A percentile compares a stretch with the other conserved stretches of the same genome.
Conservation (phyloP, 805 yeast genomes). For the Candida maesae region DNA sequence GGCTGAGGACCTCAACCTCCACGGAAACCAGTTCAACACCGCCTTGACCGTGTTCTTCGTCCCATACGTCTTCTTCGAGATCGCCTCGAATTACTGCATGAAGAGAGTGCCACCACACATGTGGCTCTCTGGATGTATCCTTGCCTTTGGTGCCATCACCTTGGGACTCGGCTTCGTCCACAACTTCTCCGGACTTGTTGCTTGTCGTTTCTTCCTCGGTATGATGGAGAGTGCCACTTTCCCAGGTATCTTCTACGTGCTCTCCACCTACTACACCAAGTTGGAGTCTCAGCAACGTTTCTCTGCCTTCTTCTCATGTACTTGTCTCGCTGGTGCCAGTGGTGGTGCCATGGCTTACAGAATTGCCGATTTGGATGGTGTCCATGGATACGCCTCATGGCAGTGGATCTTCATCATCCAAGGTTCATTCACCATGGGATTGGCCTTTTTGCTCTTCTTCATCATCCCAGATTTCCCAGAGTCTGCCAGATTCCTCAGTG, state of each 20-base stretch:
- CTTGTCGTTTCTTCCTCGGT: constrained; percentile 49
- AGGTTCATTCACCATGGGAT: constrained; percentile 41
- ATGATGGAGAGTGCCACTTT: constrained; percentile 50
- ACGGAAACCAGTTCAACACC: constrained; percentile 39
- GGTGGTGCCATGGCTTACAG: constrained; percentile 51
- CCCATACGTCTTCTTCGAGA: constrained; percentile 39
- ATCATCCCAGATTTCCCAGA: constrained; percentile 42
- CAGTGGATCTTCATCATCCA: constrained; percentile 49
- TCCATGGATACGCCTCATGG: constrained; percentile 43
- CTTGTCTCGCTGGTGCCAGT: constrained; percentile 53
- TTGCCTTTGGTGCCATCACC: constrained; percentile 39
- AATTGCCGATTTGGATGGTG: constrained; percentile 42
- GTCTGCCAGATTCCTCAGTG: constrained; percentile 36
- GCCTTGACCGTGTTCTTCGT: constrained; percentile 46
- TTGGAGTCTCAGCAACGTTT: constrained; percentile 45
- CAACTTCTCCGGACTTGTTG: constrained; percentile 43
- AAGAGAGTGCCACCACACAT: constrained; percentile 36
- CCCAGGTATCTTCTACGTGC: constrained; percentile 46
- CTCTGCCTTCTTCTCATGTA: constrained; percentile 46
- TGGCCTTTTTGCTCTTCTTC: constrained; percentile 35
- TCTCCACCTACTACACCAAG: constrained; percentile 46
- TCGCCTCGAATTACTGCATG: constrained; percentile 37
- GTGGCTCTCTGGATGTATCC: constrained; percentile 34
- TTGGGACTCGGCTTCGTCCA: constrained; percentile 41
- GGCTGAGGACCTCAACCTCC: constrained; percentile 47